Conservation (phyloP, 2,329 filamentous ascomycete genomes). For the Ceratocystis colombiana region DNA sequence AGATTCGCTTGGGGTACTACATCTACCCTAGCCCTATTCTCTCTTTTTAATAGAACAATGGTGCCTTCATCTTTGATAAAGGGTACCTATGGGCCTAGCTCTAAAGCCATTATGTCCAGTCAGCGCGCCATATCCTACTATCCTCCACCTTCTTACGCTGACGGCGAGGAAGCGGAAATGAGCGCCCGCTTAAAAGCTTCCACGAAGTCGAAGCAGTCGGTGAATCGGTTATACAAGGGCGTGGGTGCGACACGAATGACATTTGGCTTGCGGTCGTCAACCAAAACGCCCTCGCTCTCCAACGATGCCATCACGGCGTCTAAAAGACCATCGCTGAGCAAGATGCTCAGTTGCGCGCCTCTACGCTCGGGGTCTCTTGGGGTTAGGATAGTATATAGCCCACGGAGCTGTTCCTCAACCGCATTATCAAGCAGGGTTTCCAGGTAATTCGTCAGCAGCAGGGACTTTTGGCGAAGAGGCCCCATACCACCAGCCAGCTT, state of each 20-base stretch:
- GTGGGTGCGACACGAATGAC: conserved; percentile 71
- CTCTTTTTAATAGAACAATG: too few relatives aligned
- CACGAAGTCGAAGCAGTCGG: conserved; percentile 41
- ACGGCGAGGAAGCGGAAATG: neutral
- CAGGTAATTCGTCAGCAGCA: conserved; percentile 61
- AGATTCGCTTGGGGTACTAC: too few relatives aligned
- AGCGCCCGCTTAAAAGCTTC: conserved; percentile 30
- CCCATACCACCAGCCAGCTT: conserved; percentile 51
- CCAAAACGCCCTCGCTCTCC: conserved; percentile 55
- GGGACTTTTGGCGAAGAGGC: conserved; percentile 54
- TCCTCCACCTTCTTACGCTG: neutral
- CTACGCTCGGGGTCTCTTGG: conserved; percentile 52
- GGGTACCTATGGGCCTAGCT: neutral
- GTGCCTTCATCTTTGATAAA: neutral
- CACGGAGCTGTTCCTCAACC: conserved; percentile 28
- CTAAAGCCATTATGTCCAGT: neutral
- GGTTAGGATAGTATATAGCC: conserved; percentile 52
- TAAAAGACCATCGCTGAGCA: conserved; percentile 47
- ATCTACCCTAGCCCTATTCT: too few relatives aligned
- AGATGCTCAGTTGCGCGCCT: conserved; percentile 67
- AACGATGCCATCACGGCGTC: conserved; percentile 54
- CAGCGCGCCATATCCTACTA: neutral
- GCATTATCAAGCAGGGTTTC: conserved; percentile 47
- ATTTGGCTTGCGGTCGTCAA: conserved; percentile 72
- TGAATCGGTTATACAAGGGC: conserved; percentile 69